These are phyloP conservation scores for Suhomyces terraborum DNA, from an alignment of 1,139 yeast genomes.

Conservation along the genomic window DNA sequence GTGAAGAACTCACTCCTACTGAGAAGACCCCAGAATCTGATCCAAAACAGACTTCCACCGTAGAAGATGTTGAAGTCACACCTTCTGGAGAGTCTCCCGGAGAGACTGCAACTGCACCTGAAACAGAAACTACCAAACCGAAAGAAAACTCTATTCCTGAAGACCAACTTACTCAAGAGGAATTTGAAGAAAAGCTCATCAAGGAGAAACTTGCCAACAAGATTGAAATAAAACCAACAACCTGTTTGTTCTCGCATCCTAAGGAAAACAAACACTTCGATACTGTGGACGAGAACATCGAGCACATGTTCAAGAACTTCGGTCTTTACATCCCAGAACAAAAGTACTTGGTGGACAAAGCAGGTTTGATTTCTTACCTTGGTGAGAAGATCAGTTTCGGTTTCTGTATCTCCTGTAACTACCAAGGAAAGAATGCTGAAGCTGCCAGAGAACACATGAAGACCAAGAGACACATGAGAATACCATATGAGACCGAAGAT, in stretches of 20 bases:
- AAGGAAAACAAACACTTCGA: slow-evolving; percentile 36
- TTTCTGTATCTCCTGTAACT: slow-evolving; percentile 79
- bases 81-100: slow-evolving; percentile 7
- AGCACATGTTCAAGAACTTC: slow-evolving; percentile 75
- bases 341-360: slow-evolving; percentile 63
- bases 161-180: slow-evolving; percentile 39
- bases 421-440: slow-evolving; percentile 79
- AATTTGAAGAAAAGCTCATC: slow-evolving; percentile 53
- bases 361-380: slow-evolving; percentile 72
- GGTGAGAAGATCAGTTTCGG: slow-evolving; percentile 87
- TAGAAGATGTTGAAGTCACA: slow-evolving; percentile 11
- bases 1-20: slow-evolving; percentile 20
- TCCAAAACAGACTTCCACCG: slow-evolving; percentile 8
- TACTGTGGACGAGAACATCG: slow-evolving; percentile 60
- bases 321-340: slow-evolving; percentile 89
- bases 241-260: slow-evolving; percentile 76
- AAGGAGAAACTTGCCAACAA: slow-evolving; percentile 58
- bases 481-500: slow-evolving; percentile 84
- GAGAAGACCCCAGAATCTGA: slow-evolving; percentile 10
- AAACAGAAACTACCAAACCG: slow-evolving; percentile 15
- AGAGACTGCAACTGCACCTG: slow-evolving; percentile 14
- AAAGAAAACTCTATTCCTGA: slow-evolving; percentile 22
- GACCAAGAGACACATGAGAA: slow-evolving; percentile 80
- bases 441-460: slow-evolving; percentile 90
- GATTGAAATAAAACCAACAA: slow-evolving; percentile 70